Evolutionary conservation across 2,329 filamentous ascomycete genomes (phyloP).

Genomic region (Aspergillus brasiliensis): DNA sequence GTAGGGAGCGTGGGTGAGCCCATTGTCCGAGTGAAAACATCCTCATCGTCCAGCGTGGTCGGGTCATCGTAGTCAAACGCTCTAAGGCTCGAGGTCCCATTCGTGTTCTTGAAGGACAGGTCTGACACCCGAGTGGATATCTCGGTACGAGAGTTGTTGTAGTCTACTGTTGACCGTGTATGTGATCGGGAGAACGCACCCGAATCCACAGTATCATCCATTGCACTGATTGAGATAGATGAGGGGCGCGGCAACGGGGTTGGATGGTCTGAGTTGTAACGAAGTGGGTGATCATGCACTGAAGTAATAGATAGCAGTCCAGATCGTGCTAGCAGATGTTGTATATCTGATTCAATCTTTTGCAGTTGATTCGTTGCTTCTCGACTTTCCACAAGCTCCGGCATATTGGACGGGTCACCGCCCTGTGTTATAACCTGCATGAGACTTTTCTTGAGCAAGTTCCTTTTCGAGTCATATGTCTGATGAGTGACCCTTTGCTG

Average conservation of each 20-base stretch:
- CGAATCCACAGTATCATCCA: background rate
- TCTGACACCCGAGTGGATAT: constrained; percentile 3
- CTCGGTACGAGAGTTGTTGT: constrained; percentile 4
- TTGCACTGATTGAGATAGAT: background rate
- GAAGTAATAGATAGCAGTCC: constrained; percentile 25
- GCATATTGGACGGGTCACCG: constrained; percentile 32
- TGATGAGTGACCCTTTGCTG: constrained; percentile 30
- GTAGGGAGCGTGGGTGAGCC: constrained; percentile 34
- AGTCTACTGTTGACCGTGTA: background rate
- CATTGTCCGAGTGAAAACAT: constrained; percentile 44
- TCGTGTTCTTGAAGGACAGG: constrained; percentile 5
- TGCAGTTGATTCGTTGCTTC: constrained; percentile 35
- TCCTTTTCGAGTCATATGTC: constrained; percentile 31
- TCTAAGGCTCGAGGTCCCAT: constrained; percentile 2
- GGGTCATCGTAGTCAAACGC: constrained; percentile 25
- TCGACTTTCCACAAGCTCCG: constrained; percentile 39
- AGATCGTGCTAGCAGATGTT: constrained; percentile 33
- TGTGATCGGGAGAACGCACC: constrained; percentile 3
- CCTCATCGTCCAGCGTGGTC: constrained; percentile 28
- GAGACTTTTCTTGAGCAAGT: constrained; percentile 39
- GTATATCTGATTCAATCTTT: constrained; percentile 38
- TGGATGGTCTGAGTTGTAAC: background rate
- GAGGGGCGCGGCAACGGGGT: background rate
- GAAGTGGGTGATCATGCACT: background rate
- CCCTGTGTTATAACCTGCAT: constrained; percentile 40